phyloP scores from a whole-genome alignment of 352 stramenopile genomes.

The Plasmopara muralis region DNA sequence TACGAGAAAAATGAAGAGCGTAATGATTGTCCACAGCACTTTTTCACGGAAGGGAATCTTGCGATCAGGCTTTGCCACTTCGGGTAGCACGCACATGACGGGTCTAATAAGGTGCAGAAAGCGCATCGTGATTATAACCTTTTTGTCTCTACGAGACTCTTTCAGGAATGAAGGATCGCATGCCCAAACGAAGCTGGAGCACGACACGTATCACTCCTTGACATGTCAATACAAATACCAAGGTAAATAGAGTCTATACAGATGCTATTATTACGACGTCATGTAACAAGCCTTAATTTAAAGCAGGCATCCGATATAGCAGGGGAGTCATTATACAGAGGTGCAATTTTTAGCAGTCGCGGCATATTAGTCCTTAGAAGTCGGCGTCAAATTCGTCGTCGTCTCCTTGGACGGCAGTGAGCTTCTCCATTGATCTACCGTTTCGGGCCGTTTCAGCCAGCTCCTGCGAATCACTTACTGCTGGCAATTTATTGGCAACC shows the following conservation, averaged over 20 bases:
- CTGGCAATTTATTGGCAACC: constrained; percentile 5
- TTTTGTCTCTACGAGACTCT: constrained; percentile 19
- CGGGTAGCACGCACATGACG: constrained; percentile 97
- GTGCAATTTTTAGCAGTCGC: background rate
- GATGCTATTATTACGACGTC: constrained; percentile 1
- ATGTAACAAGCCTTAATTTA: background rate
- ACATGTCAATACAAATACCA: constrained; percentile 5
- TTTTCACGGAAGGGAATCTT: constrained; percentile 99
- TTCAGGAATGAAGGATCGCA: constrained; percentile 31
- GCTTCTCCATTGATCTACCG: constrained; percentile 12
- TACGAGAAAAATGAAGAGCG: constrained; percentile 99
- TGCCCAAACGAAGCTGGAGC: constrained; percentile 6
- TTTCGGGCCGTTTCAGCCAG: constrained; percentile 1
- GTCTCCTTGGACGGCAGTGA: constrained; percentile 14
- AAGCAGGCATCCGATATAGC: constrained; percentile 1
- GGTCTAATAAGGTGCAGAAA: constrained; percentile 98
- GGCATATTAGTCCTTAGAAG: constrained; percentile 23
- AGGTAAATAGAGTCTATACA: constrained; percentile 12
- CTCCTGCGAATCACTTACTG: constrained; percentile 4
- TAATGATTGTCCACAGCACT: constrained; percentile 99
- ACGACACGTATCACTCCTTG: constrained; percentile 19
- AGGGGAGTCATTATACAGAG: constrained; percentile 1
- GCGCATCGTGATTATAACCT: constrained; percentile 62
- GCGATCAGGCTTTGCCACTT: constrained; percentile 94
- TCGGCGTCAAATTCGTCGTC: constrained; percentile 61